Evolutionary conservation across 257 asterid genomes (phyloP), one percentile per base, ranked within the genome.

Genomic region (Buddleja alternifolia): DNA sequence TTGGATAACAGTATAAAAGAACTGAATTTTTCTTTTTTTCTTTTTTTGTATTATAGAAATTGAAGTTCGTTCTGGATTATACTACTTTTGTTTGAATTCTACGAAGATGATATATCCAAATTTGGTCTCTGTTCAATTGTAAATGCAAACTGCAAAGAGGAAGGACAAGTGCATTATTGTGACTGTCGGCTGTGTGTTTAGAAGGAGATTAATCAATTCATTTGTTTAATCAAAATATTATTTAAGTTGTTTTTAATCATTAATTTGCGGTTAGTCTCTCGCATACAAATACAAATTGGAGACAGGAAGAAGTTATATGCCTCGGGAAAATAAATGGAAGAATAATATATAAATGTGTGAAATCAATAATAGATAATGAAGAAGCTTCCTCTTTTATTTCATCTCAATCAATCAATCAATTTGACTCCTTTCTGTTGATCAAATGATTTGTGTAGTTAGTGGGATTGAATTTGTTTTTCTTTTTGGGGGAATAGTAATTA

Each of bases 381-480:
- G 65, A 66, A 68, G 54, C 54, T 48, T 73, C 69, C 24, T 41
- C 7, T 19, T 41, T 0, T 61, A 17, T 16, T 29, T 34, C 47
- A 46, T 45, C 16, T 60, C 53, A 61, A 66, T 67, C 70, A 60
- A 67, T 61, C 60, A 65, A 11, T 46, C 24, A n/a, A n/a, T n/a
- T n/a, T n/a, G 78, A 74, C 67, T 60, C 78, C 70, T 67, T 60
- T 47, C 46, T 39, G 44, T 60, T 57, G 40, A 74, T 61, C 69
- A 39, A 74, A 68, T 74, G 60, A 74, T 61, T n/a, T 45, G 54
- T 4, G 40, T 45, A 34, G 75, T 42, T 25, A 74, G 79, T 44
- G 20, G 66, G 52, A 40, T 60, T 51, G 47, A 41, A n/a, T n/a
- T n/a, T n/a, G n/a, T n/a, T n/a, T n/a, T n/a, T n/a, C n/a, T n/a